A percentile compares a stretch with the other conserved stretches of the same genome.
phyloP scores from a whole-genome alignment of 2,329 filamentous ascomycete species.

The Stemphylium lycopersici region DNA sequence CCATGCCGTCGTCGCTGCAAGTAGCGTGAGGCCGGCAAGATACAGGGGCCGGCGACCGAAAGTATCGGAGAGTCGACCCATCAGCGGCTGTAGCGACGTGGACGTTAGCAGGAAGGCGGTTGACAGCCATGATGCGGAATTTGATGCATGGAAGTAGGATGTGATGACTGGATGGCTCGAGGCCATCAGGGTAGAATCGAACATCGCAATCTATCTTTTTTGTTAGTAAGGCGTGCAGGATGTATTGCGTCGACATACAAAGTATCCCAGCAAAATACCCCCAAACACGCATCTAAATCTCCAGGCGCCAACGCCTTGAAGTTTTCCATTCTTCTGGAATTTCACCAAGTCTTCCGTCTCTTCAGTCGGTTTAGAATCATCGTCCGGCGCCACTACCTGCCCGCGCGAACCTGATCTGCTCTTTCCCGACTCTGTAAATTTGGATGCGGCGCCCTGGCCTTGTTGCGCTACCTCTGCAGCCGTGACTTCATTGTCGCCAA shows the following conservation, averaged over 20 bases:
- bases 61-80: slow-evolving; percentile 76
- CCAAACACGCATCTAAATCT: slow-evolving; percentile 48
- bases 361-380: slow-evolving; percentile 21
- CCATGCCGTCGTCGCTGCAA: slow-evolving; percentile 69
- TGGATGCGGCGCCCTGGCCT: slow-evolving; percentile 30
- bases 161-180: slow-evolving; percentile 82
- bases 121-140: slow-evolving; percentile 81
- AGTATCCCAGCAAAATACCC: slow-evolving; percentile 46
- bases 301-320: slow-evolving; percentile 41
- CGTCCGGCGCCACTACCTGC: slow-evolving; percentile 32
- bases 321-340: slow-evolving; percentile 41
- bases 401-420: slow-evolving; percentile 31
- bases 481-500: slow-evolving; percentile 29
- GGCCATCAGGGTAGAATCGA: slow-evolving; percentile 82
- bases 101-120: slow-evolving; percentile 79
- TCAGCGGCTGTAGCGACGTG: slow-evolving; percentile 76
- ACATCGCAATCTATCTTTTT: slow-evolving; percentile 51
- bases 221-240: not conserved
- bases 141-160: slow-evolving; percentile 77
- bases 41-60: slow-evolving; percentile 72
- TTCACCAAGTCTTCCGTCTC: slow-evolving; percentile 29
- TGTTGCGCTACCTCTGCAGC: slow-evolving; percentile 31
- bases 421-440: slow-evolving; percentile 32
- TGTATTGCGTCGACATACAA: slow-evolving; percentile 35
- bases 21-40: slow-evolving; percentile 66